Base-by-base conservation (phyloP, 1,284 basidiomycete species). In the Cerrena zonata region DNA sequence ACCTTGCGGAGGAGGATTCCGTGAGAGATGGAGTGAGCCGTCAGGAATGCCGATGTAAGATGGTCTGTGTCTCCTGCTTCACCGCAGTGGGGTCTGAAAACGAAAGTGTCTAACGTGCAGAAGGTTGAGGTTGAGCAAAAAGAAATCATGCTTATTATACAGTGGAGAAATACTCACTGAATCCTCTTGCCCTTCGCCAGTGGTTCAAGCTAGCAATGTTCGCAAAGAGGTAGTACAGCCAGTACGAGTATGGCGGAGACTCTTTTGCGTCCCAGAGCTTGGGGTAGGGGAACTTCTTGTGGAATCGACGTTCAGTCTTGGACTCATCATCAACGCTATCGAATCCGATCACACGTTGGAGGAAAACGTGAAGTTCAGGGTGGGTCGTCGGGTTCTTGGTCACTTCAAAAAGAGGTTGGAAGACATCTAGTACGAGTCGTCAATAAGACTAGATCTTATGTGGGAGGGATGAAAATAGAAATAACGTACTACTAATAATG, bases 31-130 rank as follows among this genome's bases (percentile, higher is more conserved):
- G 94, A 98, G 65, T 99, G 95, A 3, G 94, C 89, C 0, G 93
- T 94, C 23, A 99, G 78, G 79, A 93, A 99, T 1, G 95, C 90
- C 0, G 95, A 91, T 0, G 94, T 92, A 19, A 99, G 79, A 68
- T 99, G 96, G 67, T 99, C 95, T 0, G 96, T 92, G 66, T 99
- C 96, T 38, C 96, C 96, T 1, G 96, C 96, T 74, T 99, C 96
- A 49, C 96, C 96, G 23, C 91, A 91, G 69, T 99, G 96, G 1
- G 96, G 96, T 38, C 96, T 87, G 52, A 99, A 82, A 36, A 98
- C 95, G 65, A 99, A 95, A 0, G 95, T 99, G 66, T 86, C 93
- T 94, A 57, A 12, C 52, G n/a, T n/a, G n/a, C n/a, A 48, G 3
- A 42, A 45, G 22, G 37, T 7, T 22, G 18, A 19, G 18, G 26